These are phyloP conservation scores for Aspergillus conjunctus DNA, from an alignment of 495 filamentous ascomycete genomes.

Conservation along the genomic window DNA sequence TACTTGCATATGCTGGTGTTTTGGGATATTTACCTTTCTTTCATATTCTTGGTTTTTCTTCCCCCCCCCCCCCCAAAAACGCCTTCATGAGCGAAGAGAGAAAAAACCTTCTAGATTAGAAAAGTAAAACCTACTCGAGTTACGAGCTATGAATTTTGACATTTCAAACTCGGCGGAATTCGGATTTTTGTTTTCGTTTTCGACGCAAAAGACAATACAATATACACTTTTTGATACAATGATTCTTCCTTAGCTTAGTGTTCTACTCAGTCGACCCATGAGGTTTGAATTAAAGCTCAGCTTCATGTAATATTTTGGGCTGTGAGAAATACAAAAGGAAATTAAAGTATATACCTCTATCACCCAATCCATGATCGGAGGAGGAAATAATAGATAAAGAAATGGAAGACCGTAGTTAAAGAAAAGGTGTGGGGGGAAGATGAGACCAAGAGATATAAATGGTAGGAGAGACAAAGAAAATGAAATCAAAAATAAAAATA, in stretches of 20 bases:
- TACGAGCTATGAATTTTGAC: not conserved
- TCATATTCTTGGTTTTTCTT: too few species aligned
- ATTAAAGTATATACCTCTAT: slow-evolving; percentile 1
- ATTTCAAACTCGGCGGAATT: not conserved
- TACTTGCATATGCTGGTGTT: too few species aligned
- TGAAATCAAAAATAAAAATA: not conserved
- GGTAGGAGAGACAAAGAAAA: slow-evolving; percentile 2
- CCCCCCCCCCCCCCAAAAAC: too few species aligned
- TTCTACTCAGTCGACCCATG: not conserved
- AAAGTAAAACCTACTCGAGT: not conserved
- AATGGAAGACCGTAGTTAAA: not conserved
- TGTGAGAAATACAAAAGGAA: not conserved
- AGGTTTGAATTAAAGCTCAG: not conserved
- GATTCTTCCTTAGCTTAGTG: not conserved
- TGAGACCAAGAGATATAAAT: not conserved
- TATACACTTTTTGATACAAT: not conserved
- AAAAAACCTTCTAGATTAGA: not conserved
- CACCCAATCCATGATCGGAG: not conserved
- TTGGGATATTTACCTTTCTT: too few species aligned
- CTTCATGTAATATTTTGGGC: not conserved
- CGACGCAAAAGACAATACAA: too few species aligned
- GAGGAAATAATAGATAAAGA: not conserved
- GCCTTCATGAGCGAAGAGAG: not conserved
- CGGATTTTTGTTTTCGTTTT: not conserved
- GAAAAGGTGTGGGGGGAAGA: not conserved